Evolutionary conservation across 345 rosid genomes (phyloP), one percentile per base, ranked within the genome.

Genomic region (Raphanus raphanistrum): DNA sequence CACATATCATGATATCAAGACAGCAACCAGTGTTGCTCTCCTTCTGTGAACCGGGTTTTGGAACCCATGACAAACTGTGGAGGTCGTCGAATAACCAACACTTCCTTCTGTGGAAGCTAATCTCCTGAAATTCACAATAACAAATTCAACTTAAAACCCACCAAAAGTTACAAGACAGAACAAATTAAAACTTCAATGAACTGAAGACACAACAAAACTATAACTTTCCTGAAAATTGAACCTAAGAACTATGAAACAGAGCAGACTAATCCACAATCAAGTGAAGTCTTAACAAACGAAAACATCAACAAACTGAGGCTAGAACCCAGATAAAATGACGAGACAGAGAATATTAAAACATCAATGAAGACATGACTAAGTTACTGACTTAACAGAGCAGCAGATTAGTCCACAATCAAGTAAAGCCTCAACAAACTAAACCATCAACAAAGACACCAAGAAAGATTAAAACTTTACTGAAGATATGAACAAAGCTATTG

Each of bases 61-160:
- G 55, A 76, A 69, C 15, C 68, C 78, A 25, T 67, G 59, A 41
- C 74, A 72, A 55, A 77, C 38, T 70, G 81, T 66, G n/a, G 60
- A 61, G 38, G 76, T 78, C 43, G n/a, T n/a, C n/a, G 84, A 77
- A 59, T 72, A 66, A 41, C 21, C 21, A 21, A 21, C 21, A 21
- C 21, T 21, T 21, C 74, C 78, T 43, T 78, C 75, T 15, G 76
- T 41, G 64, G 71, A 71, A 45, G 74, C 61, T 79, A 79, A 80
- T 76, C 72, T 70, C 82, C 89, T 84, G 79, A 58, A 80, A 61
- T 15, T 63, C 38, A 62, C 68, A 68, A 54, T 50, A 48, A 33
- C 55, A 75, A 43, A 43, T 3, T 38, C 45, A 38, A 38, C 45
- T 9, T 8, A 9, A 38, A 8, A 8, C 48, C 48, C 48, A 3